Conservation (phyloP, 2,329 filamentous ascomycete species). For the Tolypocladium pustulatum region DNA sequence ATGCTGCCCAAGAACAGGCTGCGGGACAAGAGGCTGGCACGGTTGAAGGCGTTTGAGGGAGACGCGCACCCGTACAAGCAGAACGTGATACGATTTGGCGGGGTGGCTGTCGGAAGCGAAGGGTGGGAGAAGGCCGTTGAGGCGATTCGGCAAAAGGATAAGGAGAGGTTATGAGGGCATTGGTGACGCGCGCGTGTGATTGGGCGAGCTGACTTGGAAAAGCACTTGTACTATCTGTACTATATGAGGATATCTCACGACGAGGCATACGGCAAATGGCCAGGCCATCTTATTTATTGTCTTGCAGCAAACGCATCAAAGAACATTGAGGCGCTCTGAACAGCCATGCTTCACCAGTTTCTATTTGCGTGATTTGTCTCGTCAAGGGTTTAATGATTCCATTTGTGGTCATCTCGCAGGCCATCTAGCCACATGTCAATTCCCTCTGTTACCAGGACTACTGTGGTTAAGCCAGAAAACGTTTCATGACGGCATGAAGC, state of each 20-base stretch:
- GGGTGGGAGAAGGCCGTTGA: slow-evolving; percentile 43
- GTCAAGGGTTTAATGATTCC: not conserved
- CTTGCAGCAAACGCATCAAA: not conserved
- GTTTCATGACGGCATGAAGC: too few species aligned
- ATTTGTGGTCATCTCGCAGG: not conserved
- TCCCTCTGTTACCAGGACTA: too few species aligned
- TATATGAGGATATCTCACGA: slow-evolving; percentile 9
- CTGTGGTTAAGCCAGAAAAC: not conserved
- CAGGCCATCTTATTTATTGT: not conserved
- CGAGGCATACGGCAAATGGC: not conserved
- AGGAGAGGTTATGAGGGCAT: slow-evolving; percentile 35
- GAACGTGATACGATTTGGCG: slow-evolving; percentile 69
- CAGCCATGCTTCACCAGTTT: not conserved
- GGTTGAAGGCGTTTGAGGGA: slow-evolving; percentile 96
- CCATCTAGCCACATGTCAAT: not conserved
- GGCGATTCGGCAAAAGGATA: slow-evolving; percentile 38
- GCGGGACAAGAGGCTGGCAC: slow-evolving; percentile 73
- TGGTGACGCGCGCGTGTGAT: not conserved
- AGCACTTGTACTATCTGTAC: too few species aligned
- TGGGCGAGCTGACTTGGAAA: slow-evolving; percentile 3
- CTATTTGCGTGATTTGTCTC: not conserved
- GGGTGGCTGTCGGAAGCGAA: slow-evolving; percentile 40
- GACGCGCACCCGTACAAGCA: slow-evolving; percentile 79
- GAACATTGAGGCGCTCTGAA: too few species aligned
- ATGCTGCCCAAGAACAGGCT: slow-evolving; percentile 98